Percentiles rank a stretch among this genome's conserved stretches.
These are phyloP conservation scores for Neurospora tetrasperma DNA, from an alignment of 495 filamentous ascomycete species.

Conservation along the genomic window DNA sequence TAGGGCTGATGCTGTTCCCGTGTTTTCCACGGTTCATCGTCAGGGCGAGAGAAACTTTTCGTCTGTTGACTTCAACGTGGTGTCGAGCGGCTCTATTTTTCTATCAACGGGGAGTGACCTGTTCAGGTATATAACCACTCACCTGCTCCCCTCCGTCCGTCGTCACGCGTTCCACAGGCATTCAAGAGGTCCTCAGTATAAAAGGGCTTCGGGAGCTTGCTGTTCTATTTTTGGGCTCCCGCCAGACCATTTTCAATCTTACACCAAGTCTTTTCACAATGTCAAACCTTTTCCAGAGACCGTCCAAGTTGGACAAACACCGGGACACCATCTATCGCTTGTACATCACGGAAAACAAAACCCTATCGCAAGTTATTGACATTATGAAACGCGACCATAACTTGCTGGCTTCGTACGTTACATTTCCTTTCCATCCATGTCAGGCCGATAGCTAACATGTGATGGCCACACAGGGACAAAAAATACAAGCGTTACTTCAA, in stretches of 20 bases:
- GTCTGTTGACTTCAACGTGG: not conserved
- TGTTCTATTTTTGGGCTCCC: not conserved
- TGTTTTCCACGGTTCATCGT: not conserved
- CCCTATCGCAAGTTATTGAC: constrained; percentile 15
- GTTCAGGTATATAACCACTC: not conserved
- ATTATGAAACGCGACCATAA: constrained; percentile 11
- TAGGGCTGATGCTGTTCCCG: not conserved
- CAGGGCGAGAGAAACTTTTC: not conserved
- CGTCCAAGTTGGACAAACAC: constrained; percentile 12
- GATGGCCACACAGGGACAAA: constrained; percentile 7
- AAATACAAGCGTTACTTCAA: constrained; percentile 22
- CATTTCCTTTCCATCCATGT: not conserved
- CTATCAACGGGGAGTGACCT: not conserved
- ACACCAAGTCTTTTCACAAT: not conserved
- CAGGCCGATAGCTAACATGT: not conserved
- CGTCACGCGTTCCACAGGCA: not conserved
- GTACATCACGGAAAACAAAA: constrained; percentile 10
- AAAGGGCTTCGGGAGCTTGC: not conserved
- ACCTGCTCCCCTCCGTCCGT: not conserved
- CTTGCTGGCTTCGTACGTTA: constrained; percentile 16
- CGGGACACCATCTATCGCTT: constrained; percentile 12
- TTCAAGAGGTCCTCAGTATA: not conserved
- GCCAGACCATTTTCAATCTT: not conserved
- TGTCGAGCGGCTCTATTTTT: not conserved
- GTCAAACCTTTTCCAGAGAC: not conserved